Evolutionary conservation across 768 basidiomycete genomes (phyloP).

Genomic region (Dioszegia crocea): DNA sequence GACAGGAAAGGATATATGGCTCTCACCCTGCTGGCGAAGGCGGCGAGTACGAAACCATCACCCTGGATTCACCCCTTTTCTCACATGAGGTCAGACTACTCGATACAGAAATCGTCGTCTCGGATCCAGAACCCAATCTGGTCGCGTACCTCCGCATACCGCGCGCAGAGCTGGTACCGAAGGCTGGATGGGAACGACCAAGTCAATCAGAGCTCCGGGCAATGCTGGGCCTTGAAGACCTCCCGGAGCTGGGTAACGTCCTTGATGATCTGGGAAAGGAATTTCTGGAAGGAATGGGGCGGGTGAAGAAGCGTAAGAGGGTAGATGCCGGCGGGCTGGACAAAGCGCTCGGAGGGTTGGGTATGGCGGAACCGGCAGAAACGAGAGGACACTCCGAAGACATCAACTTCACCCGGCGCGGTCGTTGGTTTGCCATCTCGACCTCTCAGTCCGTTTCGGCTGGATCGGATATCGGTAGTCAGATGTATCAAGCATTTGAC

Average conservation of each 20-base stretch:
- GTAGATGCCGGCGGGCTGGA: too few species aligned
- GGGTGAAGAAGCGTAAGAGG: background rate
- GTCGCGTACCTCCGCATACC: slow-evolving; percentile 87
- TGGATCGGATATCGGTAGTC: slow-evolving; percentile 60
- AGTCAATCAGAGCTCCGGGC: slow-evolving; percentile 25
- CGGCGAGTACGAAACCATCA: slow-evolving; percentile 94
- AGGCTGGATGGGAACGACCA: slow-evolving; percentile 48
- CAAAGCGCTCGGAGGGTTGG: too few species aligned
- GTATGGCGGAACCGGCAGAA: too few species aligned
- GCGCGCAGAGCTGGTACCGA: slow-evolving; percentile 61
- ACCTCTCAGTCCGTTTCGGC: slow-evolving; percentile 56
- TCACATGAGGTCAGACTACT: slow-evolving; percentile 67
- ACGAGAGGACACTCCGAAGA: background rate
- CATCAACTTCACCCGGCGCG: slow-evolving; percentile 40
- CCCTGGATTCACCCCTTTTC: slow-evolving; percentile 84
- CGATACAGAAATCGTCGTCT: slow-evolving; percentile 65
- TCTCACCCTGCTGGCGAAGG: slow-evolving; percentile 96
- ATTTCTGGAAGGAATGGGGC: slow-evolving; percentile 12
- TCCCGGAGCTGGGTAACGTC: slow-evolving; percentile 3
- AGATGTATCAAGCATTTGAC: slow-evolving; percentile 67
- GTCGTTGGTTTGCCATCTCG: slow-evolving; percentile 66
- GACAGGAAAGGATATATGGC: slow-evolving; percentile 73
- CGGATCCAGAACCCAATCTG: slow-evolving; percentile 61
- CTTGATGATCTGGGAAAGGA: slow-evolving; percentile 53
- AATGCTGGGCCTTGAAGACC: slow-evolving; percentile 31